Conservation (phyloP, 2,329 filamentous ascomycete species). For the Bipolaris gigantea region DNA sequence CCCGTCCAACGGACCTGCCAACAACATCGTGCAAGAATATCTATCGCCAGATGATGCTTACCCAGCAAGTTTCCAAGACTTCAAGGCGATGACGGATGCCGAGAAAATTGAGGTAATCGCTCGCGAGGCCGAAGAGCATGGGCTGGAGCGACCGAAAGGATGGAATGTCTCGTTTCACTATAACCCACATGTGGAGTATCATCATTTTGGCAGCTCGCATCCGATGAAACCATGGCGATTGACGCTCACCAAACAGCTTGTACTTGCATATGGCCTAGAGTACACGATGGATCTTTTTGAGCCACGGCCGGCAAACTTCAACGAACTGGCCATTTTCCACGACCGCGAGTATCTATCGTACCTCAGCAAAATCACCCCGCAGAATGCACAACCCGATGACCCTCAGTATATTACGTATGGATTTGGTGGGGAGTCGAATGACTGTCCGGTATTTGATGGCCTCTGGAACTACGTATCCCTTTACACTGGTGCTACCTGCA, state of each 20-base stretch:
- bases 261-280: conserved; percentile 93
- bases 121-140: conserved; percentile 60
- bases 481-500: conserved; percentile 86
- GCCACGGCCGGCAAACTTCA: conserved; percentile 78
- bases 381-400: conserved; percentile 49
- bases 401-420: conserved; percentile 68
- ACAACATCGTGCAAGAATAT: conserved; percentile 43
- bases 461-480: conserved; percentile 94
- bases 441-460: conserved; percentile 96
- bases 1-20: conserved; percentile 24
- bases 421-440: conserved; percentile 68
- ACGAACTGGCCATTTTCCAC: conserved; percentile 87
- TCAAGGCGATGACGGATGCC: conserved; percentile 36
- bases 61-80: conserved; percentile 32
- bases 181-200: conserved; percentile 91
- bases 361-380: conserved; percentile 59
- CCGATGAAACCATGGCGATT: conserved; percentile 99
- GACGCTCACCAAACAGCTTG: conserved; percentile 90
- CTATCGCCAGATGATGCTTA: conserved; percentile 34
- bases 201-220: conserved; percentile 95
- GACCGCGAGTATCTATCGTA: conserved; percentile 89
- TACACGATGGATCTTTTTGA: conserved; percentile 95
- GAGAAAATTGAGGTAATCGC: conserved; percentile 56
- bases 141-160: conserved; percentile 77
- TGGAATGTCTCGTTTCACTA: conserved; percentile 95